These are phyloP conservation scores for Pleurostoma richardsiae DNA, from an alignment of 2,329 filamentous ascomycete species.

Conservation along the genomic window DNA sequence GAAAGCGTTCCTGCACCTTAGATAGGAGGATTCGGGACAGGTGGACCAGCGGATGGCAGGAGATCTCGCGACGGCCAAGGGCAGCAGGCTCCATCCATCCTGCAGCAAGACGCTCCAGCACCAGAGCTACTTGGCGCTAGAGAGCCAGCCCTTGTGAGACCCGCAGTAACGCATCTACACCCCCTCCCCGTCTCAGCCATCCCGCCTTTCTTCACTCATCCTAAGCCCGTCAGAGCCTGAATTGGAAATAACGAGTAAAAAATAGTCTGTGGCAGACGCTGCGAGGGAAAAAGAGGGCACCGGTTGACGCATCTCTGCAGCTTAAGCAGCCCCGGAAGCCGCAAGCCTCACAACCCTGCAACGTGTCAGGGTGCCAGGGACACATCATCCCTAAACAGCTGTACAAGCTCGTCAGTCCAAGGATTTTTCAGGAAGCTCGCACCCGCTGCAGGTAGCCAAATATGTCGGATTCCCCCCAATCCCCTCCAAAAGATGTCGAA, in stretches of 20 bases:
- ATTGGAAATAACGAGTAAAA: slow-evolving; percentile 27
- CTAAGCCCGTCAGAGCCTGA: slow-evolving; percentile 38
- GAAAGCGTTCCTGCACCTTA: slow-evolving; percentile 4
- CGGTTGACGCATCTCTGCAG: slow-evolving; percentile 52
- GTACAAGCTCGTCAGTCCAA: slow-evolving; percentile 51
- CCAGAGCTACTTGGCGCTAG: slow-evolving; percentile 17
- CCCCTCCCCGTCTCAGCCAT: slow-evolving; percentile 5
- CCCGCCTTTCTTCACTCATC: slow-evolving; percentile 14
- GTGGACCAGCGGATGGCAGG: no score
- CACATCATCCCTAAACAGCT: slow-evolving; percentile 55
- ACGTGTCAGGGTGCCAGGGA: slow-evolving; percentile 49
- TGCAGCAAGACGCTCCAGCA: slow-evolving; percentile 25
- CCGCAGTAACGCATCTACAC: slow-evolving; percentile 31
- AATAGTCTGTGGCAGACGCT: slow-evolving; percentile 15
- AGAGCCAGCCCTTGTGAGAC: slow-evolving; percentile 22
- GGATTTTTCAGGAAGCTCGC: slow-evolving; percentile 56
- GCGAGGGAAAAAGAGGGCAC: slow-evolving; percentile 20
- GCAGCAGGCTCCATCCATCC: slow-evolving; percentile 1
- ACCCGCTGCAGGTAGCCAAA: slow-evolving; percentile 68
- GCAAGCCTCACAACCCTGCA: slow-evolving; percentile 51
- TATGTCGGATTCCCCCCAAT: slow-evolving; percentile 86
- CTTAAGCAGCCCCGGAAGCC: slow-evolving; percentile 39
- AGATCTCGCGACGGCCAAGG: no score
- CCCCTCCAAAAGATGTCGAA: slow-evolving; percentile 93
- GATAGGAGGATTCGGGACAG: slow-evolving; percentile 5